Base-by-base conservation (phyloP, 2,329 filamentous ascomycete species). In the Drechslera avenae region DNA sequence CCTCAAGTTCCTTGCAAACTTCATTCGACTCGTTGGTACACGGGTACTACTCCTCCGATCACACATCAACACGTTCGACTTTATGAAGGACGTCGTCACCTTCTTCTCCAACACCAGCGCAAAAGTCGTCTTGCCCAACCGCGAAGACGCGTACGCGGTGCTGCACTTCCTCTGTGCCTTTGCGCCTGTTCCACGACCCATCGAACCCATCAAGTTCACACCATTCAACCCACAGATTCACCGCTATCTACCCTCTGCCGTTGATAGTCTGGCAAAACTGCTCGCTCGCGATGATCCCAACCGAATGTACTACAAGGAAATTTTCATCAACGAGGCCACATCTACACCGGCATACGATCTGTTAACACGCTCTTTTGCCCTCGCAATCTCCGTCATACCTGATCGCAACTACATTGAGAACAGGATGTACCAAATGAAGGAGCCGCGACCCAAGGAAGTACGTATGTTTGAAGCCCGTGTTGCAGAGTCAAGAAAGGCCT, bases 221-320 rank as follows among this genome's bases (percentile, higher is more conserved):
- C 77, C 86, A 3, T 97, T 93, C 71, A 88, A 92, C 46, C 90
- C 94, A 0, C 79, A 83, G 8, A 76, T 91, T 23, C 93, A 99
- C 70, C 86, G 88, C 34, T 97, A 97, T 71, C 84, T 96, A 1
- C 92, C 93, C 3, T 86, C 90, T 31, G 94, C 94, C 1, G 85
- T 97, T 14, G 94, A 99, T 70, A 88, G 89, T 39, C 78, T 97
- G 19, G 93, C 94, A 2, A 97, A 97, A 73, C 79, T 99, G 3
- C 80, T 99, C 19, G 93, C 94, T 3, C 84, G 92, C 43, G 94
- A 97, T 69, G 93, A 97, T 62, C 93, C 94, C 0, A 99, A 99
- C 65, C 81, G 94, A 54, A 86, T 86, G 3, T 87, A 89, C 63
- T 97, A 92, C 78, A 89, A 88, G 70, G 80, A 84, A 33, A 88